phyloP scores from a whole-genome alignment of 805 yeast species.

The Candida berthetii region DNA sequence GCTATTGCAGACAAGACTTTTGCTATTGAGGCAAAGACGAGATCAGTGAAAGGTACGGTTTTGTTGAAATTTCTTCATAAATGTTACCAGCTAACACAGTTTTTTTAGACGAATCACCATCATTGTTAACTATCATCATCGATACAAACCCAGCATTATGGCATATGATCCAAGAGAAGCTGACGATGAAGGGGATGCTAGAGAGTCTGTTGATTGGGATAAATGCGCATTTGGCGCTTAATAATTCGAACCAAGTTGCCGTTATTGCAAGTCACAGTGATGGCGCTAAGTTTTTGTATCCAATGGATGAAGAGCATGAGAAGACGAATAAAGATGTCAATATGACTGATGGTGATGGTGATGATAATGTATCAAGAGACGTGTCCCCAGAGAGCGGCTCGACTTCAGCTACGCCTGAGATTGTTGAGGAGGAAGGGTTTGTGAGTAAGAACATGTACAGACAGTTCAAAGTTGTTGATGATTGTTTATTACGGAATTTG shows the following conservation, averaged over 20 bases:
- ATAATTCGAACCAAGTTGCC: constrained; percentile 79
- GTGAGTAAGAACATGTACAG: constrained; percentile 69
- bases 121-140: constrained; percentile 68
- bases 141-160: constrained; percentile 63
- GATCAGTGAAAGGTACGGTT: constrained; percentile 26
- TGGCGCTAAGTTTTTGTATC: constrained; percentile 69
- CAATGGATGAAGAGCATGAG: constrained; percentile 25
- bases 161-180: constrained; percentile 28
- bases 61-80: too few relatives aligned
- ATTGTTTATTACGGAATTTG: constrained; percentile 56
- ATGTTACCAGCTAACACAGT: constrained; percentile 2
- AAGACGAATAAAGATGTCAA: not conserved
- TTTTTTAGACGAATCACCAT: constrained; percentile 59
- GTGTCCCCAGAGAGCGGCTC: constrained; percentile 1
- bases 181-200: constrained; percentile 31
- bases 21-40: constrained; percentile 17
- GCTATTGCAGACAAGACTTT: constrained; percentile 60
- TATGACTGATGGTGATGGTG: not conserved
- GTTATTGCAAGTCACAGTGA: constrained; percentile 69
- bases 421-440: constrained; percentile 15
- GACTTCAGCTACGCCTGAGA: constrained; percentile 11
- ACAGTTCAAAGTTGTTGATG: constrained; percentile 77
- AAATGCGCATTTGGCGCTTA: constrained; percentile 83
- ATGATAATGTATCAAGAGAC: not conserved
- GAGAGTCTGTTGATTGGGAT: constrained; percentile 67